Base-by-base conservation (phyloP, 768 basidiomycete species). In the Termitomyces sp. region DNA sequence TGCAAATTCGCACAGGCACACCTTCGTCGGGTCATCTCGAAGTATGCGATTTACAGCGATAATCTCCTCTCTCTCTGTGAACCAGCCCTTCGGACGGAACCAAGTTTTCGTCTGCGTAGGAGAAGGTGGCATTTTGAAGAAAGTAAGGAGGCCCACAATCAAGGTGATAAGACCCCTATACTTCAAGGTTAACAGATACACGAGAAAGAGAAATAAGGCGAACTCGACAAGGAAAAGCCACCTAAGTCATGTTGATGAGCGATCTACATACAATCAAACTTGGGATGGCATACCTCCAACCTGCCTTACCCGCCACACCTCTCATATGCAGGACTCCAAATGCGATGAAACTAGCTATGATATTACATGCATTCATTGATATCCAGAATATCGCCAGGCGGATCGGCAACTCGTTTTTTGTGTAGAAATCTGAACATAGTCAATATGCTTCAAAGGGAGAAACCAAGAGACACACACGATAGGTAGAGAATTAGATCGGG, bases 1-100 rank as follows among this genome's bases (percentile, higher is more conserved):
- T 35, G 1, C n/a, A 2, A n/a, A 38, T 14, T 16, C 14, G 35
- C 20, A 2, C 61, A 62, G 20, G 20, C 33, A 2, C 20, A 76
- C 80, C 71, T 85, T 86, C 8, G 78, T 75, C 4, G 85, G 84
- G 64, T 86, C 84, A 65, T 86, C 85, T 7, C 85, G 75, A 22
- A 87, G 70, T n/a, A 87, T 73, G 13, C 83, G 76, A 30, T 79
- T 77, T 2, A 86, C 83, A 0, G 84, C 75, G 50, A 88, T 87
- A 1, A 74, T 69, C 62, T 86, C 85, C 60, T 87, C 82, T 20
- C 80, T 71, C 49, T 83, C 82, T 0, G 78, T 82, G 65, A 85
- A 86, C 85, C 84, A 87, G 0, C 84, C 82, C 40, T 81, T 79
- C 0, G 80, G 80, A 47, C 84, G 66, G 72, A 80, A 84, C 79